These are phyloP conservation scores for Hordeum vulgare DNA, from an alignment of 176 grass and related monocot genomes.

Conservation along the genomic window MorexV3_pseudomolecules_assembly NC_058520.1:514208526-514209025, in stretches of 20 bases:
- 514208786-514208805: constrained; percentile 52
- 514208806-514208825: constrained; percentile 22
- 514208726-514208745: constrained; percentile 42
- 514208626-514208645: not conserved
- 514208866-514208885: constrained; percentile 7
- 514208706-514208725: constrained; percentile 57
- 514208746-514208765: constrained; percentile 75
- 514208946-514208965: constrained; percentile 69
- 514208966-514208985: constrained; percentile 51
- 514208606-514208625: not conserved
- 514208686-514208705: constrained; percentile 60
- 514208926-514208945: constrained; percentile 67
- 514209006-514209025: constrained; percentile 70
- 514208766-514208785: constrained; percentile 65
- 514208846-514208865: constrained; percentile 1
- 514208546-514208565: constrained; percentile 42
- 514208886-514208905: constrained; percentile 52
- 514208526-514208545: constrained; percentile 39
- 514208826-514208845: constrained; percentile 6
- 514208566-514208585: constrained; percentile 50
- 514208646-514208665: constrained; percentile 1
- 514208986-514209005: constrained; percentile 42
- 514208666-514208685: constrained; percentile 40
- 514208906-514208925: constrained; percentile 41
- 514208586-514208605: constrained; percentile 77